Conservation (phyloP, 805 yeast genomes). For the Yamadazyma olivae region DNA sequence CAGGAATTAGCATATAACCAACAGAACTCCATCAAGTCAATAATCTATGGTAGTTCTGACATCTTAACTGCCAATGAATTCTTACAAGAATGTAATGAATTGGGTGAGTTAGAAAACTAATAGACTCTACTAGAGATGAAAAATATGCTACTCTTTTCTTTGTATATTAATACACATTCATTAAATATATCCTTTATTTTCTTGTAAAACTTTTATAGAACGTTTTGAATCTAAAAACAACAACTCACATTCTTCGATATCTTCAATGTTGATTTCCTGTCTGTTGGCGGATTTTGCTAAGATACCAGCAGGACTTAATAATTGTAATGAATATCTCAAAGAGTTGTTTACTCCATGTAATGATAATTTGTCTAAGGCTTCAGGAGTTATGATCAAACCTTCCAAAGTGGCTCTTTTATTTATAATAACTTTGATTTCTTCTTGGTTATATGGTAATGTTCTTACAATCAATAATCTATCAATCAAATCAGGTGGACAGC, state of each 20-base stretch:
- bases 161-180: neutral
- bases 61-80: constrained; percentile 69
- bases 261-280: constrained; percentile 60
- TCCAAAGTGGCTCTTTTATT: constrained; percentile 81
- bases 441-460: constrained; percentile 82
- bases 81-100: constrained; percentile 57
- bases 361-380: constrained; percentile 76
- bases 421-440: constrained; percentile 79
- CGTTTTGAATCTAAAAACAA: constrained; percentile 83
- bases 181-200: constrained; percentile 36
- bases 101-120: constrained; percentile 27
- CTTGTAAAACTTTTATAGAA: constrained; percentile 67
- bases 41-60: constrained; percentile 85
- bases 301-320: constrained; percentile 86
- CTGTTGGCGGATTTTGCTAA: constrained; percentile 74
- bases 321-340: constrained; percentile 86
- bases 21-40: constrained; percentile 44
- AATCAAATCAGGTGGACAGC: constrained; percentile 91
- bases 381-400: constrained; percentile 57
- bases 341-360: constrained; percentile 73
- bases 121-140: too few species aligned
- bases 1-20: constrained; percentile 72
- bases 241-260: constrained; percentile 78
- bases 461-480: constrained; percentile 90
- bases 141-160: neutral